Percentiles rank a stretch among this genome's conserved stretches.
These are phyloP conservation scores for Adansonia gregorii DNA, from an alignment of 441 rosid species.

Conservation along the genomic window DNA sequence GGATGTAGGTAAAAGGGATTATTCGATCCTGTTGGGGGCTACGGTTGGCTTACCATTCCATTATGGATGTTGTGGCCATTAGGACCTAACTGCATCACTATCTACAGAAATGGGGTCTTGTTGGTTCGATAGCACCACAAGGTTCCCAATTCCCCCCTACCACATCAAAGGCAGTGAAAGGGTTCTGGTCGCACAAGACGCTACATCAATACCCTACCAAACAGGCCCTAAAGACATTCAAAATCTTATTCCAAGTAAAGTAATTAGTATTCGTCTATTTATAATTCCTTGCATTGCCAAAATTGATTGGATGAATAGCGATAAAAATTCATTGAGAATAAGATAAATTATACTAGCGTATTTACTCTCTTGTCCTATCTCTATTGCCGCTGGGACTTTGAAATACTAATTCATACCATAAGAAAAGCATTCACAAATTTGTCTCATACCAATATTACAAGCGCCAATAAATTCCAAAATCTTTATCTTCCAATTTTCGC, in stretches of 20 bases:
- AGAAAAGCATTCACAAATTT: neutral
- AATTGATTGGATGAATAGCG: neutral
- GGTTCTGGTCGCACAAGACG: neutral
- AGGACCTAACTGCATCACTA: neutral
- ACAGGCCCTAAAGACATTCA: neutral
- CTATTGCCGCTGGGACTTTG: neutral
- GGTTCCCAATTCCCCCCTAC: neutral
- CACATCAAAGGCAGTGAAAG: neutral
- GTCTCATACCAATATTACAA: neutral
- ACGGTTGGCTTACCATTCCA: neutral
- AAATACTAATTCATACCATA: neutral
- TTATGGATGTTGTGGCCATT: neutral
- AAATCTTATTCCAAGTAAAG: neutral
- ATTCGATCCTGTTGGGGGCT: neutral
- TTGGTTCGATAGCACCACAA: neutral
- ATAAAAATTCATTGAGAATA: neutral
- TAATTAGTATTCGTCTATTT: neutral
- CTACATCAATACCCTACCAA: neutral
- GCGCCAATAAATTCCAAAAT: neutral
- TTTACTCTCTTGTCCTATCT: neutral
- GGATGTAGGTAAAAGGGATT: neutral
- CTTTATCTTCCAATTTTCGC: neutral
- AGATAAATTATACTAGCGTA: neutral
- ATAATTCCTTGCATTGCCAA: neutral
- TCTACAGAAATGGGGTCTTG: neutral